These are phyloP conservation scores for Fusarium fujikuroi DNA, from an alignment of 2,329 filamentous ascomycete genomes.

Conservation along the genomic window DNA sequence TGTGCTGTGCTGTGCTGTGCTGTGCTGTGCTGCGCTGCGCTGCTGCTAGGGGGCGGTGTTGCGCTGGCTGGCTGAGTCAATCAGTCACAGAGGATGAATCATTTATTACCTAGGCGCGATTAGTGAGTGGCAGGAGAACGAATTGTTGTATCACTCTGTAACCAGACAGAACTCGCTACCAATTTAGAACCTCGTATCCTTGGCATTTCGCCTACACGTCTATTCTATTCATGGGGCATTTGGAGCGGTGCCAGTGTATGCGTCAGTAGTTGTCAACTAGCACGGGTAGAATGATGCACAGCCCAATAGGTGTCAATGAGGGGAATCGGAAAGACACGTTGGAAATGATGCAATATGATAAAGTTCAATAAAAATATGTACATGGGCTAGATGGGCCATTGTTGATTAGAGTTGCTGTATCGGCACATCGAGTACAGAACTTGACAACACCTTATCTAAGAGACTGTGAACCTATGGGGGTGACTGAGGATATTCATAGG, in stretches of 20 bases:
- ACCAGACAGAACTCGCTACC: neutral
- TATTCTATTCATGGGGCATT: neutral
- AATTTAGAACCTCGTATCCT: constrained; percentile 13
- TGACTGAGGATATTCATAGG: neutral
- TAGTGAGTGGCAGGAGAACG: constrained; percentile 34
- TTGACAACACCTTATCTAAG: constrained; percentile 41
- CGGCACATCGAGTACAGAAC: constrained; percentile 32
- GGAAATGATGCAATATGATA: constrained; percentile 8
- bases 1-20: constrained; percentile 28
- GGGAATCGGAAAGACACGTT: neutral
- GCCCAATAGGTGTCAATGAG: neutral
- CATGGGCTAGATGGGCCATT: neutral
- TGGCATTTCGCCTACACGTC: constrained; percentile 3
- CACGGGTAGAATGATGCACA: neutral
- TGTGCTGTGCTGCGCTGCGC: constrained; percentile 32
- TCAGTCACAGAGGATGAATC: constrained; percentile 27
- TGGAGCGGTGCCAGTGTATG: constrained; percentile 16
- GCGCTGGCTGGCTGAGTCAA: constrained; percentile 22
- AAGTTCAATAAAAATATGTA: constrained; percentile 9
- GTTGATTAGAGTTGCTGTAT: constrained; percentile 37
- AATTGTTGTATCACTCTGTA: constrained; percentile 20
- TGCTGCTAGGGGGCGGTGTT: constrained; percentile 36
- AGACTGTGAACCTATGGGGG: constrained; percentile 11
- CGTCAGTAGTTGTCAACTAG: constrained; percentile 8
- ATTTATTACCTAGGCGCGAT: constrained; percentile 1